phyloP scores from a whole-genome alignment of 192 early-diverging fungal genomes.

The Dissophora globulifera region DNA sequence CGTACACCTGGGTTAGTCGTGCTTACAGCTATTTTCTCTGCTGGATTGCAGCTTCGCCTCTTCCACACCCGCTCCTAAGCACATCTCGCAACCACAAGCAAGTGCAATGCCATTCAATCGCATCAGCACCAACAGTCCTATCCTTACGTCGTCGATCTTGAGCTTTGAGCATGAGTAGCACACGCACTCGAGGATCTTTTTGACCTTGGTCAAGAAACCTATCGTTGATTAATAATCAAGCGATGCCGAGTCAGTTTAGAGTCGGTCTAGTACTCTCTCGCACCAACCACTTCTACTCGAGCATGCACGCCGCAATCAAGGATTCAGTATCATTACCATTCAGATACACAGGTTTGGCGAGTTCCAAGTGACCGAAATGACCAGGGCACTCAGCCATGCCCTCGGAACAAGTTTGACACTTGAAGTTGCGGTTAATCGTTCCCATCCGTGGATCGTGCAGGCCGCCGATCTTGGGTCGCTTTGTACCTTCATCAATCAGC shows the following conservation, averaged over 20 bases:
- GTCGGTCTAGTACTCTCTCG: background rate
- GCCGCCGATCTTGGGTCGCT: conserved; percentile 87
- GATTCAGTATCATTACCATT: too few species aligned
- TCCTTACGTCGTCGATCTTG: conserved; percentile 80
- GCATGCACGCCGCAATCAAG: too few species aligned
- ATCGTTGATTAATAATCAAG: conserved; percentile 11
- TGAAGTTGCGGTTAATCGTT: conserved; percentile 96
- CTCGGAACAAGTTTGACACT: conserved; percentile 96
- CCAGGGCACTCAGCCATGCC: conserved; percentile 96
- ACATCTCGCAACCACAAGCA: too few species aligned
- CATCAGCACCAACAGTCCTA: too few species aligned
- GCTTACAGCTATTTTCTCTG: too few species aligned
- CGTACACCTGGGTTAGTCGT: too few species aligned
- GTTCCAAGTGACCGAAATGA: conserved; percentile 98
- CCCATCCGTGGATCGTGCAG: conserved; percentile 95
- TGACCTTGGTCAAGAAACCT: conserved; percentile 94
- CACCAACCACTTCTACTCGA: too few species aligned
- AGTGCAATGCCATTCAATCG: too few species aligned
- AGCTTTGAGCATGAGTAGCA: conserved; percentile 95
- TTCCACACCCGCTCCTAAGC: too few species aligned
- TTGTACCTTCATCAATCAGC: conserved; percentile 83
- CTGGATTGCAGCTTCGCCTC: too few species aligned
- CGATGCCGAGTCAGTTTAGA: background rate
- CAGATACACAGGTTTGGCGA: conserved; percentile 96
- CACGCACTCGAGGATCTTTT: conserved; percentile 97